Conservation (phyloP, 257 asterid genomes). For the Penstemon newberryi region DNA sequence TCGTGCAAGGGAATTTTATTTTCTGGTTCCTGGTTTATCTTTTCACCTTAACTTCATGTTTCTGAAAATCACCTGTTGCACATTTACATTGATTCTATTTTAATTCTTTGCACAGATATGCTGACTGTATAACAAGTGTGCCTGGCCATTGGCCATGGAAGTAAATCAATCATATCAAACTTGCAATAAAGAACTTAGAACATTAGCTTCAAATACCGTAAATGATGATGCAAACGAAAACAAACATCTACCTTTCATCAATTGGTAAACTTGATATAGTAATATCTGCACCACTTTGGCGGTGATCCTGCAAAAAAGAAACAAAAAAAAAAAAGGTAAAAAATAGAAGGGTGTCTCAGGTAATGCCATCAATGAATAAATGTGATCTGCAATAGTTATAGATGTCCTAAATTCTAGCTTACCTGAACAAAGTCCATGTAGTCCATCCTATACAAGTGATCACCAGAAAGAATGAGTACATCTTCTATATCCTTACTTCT, state of each 20-base stretch:
- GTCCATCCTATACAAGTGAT: slow-evolving; percentile 97
- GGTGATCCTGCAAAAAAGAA: slow-evolving; percentile 64
- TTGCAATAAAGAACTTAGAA: background rate
- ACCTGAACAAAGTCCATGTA: slow-evolving; percentile 95
- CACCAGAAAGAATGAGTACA: slow-evolving; percentile 94
- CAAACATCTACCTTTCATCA: slow-evolving; percentile 59
- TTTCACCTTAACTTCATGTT: too few relatives aligned
- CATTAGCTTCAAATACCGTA: too few relatives aligned
- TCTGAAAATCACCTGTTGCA: background rate
- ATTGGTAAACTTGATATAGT: slow-evolving; percentile 76
- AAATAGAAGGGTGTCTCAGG: background rate
- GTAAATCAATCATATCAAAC: background rate
- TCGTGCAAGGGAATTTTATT: background rate
- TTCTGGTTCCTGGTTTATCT: background rate
- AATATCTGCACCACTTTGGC: slow-evolving; percentile 96
- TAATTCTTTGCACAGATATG: background rate
- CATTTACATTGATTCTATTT: background rate
- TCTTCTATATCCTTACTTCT: slow-evolving; percentile 83
- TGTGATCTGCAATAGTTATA: background rate
- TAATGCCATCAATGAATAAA: background rate
- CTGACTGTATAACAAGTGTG: too few relatives aligned
- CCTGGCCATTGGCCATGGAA: background rate
- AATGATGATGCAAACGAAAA: too few relatives aligned
- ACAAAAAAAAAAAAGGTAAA: too few relatives aligned
- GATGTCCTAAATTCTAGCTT: slow-evolving; percentile 9